Evolutionary conservation across 164 flowering plant genomes (phyloP).

Genomic region (Stephania yunnanensis): DNA sequence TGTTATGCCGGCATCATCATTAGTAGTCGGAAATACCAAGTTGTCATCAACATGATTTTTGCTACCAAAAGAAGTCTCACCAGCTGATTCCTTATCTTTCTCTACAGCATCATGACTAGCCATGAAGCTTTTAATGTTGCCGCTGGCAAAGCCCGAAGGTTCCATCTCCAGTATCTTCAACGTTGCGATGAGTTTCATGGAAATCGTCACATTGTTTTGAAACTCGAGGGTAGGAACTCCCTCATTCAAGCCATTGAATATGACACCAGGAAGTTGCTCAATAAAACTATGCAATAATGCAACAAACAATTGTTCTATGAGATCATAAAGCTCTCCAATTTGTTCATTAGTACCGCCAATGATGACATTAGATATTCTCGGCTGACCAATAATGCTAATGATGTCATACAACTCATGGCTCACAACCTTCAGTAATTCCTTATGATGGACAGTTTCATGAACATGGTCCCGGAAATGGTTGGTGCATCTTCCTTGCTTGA

Average conservation of each 20-base stretch:
- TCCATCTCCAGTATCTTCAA: too few species aligned
- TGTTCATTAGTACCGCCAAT: not conserved
- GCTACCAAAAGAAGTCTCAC: too few species aligned
- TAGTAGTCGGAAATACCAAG: too few species aligned
- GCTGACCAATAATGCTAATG: not conserved
- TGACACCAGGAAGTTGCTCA: not conserved
- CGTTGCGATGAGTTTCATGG: too few species aligned
- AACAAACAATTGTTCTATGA: not conserved
- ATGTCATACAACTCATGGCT: not conserved
- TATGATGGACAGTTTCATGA: not conserved
- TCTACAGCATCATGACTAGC: too few species aligned
- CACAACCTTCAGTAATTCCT: not conserved
- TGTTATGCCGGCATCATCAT: too few species aligned
- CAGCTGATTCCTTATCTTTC: too few species aligned
- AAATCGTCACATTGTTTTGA: too few species aligned
- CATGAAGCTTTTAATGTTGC: too few species aligned
- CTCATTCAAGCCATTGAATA: not conserved
- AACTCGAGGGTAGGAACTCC: not conserved
- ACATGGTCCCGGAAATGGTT: not conserved
- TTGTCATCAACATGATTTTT: too few species aligned
- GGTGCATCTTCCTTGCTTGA: not conserved
- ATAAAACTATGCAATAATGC: not conserved
- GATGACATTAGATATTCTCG: too few species aligned
- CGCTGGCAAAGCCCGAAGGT: too few species aligned
- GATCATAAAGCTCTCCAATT: not conserved